Percentiles rank a stretch among this genome's conserved stretches.
These are phyloP conservation scores for Naegleria lovaniensis DNA, from an alignment of 208 protist species.

Conservation along the genomic window DNA sequence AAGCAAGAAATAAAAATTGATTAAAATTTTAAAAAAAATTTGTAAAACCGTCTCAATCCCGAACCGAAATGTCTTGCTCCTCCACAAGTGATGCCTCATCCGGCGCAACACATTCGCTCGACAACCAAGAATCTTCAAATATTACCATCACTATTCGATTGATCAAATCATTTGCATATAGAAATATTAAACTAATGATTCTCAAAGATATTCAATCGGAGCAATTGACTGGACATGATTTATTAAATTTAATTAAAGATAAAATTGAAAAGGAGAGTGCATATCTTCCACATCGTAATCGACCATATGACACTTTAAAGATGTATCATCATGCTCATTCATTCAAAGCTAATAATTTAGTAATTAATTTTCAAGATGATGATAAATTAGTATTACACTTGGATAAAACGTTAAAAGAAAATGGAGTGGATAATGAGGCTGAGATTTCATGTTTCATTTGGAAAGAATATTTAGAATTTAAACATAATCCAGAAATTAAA, in stretches of 20 bases:
- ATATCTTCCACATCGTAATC: neutral
- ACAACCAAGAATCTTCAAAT: neutral
- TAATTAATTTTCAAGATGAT: constrained; percentile 23
- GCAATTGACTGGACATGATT: neutral
- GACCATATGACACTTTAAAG: constrained; percentile 11
- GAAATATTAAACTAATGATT: constrained; percentile 24
- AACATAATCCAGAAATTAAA: constrained; percentile 20
- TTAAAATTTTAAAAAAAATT: too few species aligned
- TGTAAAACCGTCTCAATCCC: too few species aligned
- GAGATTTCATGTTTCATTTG: constrained; percentile 18
- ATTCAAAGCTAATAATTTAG: constrained; percentile 17
- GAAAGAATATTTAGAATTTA: constrained; percentile 8
- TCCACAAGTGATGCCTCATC: too few species aligned
- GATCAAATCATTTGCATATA: neutral
- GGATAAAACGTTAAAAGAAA: neutral
- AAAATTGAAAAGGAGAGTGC: neutral
- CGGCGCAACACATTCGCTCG: too few species aligned
- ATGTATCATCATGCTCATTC: constrained; percentile 4
- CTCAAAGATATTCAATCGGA: neutral
- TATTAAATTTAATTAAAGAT: neutral
- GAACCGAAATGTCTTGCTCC: too few species aligned
- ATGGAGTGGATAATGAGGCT: neutral
- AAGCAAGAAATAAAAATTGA: too few species aligned
- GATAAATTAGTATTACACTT: neutral
- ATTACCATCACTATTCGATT: neutral